Conservation (phyloP, 768 basidiomycete genomes). For the Auriscalpium microsporum region DNA sequence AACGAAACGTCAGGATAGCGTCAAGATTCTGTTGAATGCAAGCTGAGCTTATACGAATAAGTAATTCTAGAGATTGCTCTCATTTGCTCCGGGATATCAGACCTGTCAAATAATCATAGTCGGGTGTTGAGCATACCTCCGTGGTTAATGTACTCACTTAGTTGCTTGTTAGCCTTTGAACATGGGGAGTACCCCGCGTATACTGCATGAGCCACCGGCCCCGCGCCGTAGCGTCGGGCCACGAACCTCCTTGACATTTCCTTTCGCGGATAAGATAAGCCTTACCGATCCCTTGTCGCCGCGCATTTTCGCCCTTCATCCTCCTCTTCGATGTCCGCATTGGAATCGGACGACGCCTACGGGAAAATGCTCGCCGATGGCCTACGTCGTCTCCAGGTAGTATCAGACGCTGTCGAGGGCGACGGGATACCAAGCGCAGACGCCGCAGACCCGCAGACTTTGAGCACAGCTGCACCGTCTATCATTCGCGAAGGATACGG, state of each 20-base stretch:
- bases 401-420: not conserved
- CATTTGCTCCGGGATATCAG: slow-evolving; percentile 12
- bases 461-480: not conserved
- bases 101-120: no score
- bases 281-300: not conserved
- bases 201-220: no score
- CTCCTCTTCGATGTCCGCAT: slow-evolving; percentile 17
- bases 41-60: slow-evolving; percentile 68
- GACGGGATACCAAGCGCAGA: not conserved
- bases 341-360: slow-evolving; percentile 24
- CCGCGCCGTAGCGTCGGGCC: no score
- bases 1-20: no score
- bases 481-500: slow-evolving; percentile 68
- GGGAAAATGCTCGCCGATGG: slow-evolving; percentile 35
- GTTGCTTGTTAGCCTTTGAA: no score
- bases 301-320: not conserved
- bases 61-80: slow-evolving; percentile 63
- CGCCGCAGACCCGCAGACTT: not conserved
- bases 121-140: no score
- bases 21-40: no score
- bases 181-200: no score
- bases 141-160: no score
- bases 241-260: not conserved
- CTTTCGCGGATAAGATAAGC: not conserved
- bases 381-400: slow-evolving; percentile 36